Conservation (phyloP, 2,329 filamentous ascomycete species). For the Paecilomyces fulvus region DNA sequence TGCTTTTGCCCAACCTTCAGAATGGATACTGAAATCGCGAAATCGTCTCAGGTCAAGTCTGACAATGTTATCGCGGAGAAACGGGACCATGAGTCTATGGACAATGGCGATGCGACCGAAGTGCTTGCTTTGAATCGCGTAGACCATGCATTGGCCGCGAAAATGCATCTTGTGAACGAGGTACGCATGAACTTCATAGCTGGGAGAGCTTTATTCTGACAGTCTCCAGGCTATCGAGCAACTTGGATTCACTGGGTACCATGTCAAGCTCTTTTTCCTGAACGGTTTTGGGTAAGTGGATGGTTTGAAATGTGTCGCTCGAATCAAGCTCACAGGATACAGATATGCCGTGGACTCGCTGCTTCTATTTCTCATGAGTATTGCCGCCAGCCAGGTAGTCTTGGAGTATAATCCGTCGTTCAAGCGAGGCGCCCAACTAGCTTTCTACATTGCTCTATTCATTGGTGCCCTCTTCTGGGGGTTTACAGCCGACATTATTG, state of each 20-base stretch:
- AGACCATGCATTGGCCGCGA: conserved; percentile 55
- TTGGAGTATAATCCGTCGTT: conserved; percentile 20
- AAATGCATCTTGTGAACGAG: conserved; percentile 64
- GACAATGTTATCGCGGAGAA: background rate
- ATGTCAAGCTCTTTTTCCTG: conserved; percentile 51
- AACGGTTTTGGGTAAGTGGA: conserved; percentile 49
- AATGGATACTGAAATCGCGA: background rate
- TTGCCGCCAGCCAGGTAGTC: conserved; percentile 19
- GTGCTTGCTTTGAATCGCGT: conserved; percentile 17
- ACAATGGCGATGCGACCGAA: background rate
- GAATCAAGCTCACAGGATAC: background rate
- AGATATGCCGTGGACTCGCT: conserved; percentile 26
- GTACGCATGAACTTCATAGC: conserved; percentile 29
- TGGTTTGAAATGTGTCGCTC: background rate
- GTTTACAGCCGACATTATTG: conserved; percentile 58
- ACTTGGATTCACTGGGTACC: conserved; percentile 46
- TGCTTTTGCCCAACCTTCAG: background rate
- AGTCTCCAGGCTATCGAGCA: conserved; percentile 39
- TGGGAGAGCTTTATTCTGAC: background rate
- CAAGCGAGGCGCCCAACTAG: conserved; percentile 30
- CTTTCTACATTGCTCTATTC: conserved; percentile 35
- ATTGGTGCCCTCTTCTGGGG: conserved; percentile 56
- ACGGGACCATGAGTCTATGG: background rate
- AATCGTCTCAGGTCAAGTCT: background rate
- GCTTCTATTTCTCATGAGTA: conserved; percentile 29